Conservation (phyloP, 768 basidiomycete genomes). For the Tulasnella sp. region DNA sequence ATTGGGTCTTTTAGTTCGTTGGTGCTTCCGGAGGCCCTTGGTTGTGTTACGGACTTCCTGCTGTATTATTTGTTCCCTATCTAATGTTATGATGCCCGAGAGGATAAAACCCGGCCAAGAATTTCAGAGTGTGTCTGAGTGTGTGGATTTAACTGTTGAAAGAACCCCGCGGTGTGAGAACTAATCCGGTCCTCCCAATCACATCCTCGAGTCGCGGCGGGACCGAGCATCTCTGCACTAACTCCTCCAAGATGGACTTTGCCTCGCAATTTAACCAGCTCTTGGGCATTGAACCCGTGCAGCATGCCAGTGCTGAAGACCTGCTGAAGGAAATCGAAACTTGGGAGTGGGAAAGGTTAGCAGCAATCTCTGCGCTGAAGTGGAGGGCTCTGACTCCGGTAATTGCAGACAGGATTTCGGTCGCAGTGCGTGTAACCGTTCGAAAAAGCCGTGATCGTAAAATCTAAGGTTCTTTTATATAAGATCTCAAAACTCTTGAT, state of each 20-base stretch:
- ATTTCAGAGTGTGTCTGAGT: not conserved
- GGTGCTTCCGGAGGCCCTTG: not conserved
- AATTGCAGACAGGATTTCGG: not conserved
- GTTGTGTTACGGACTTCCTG: not conserved
- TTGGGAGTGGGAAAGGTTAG: not conserved
- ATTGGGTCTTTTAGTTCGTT: not conserved
- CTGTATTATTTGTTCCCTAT: not conserved
- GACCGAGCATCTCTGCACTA: not conserved
- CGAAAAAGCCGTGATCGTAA: not conserved
- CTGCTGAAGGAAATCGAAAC: not conserved
- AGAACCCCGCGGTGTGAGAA: conserved; percentile 7
- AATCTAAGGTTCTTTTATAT: not conserved
- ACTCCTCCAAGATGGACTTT: not conserved
- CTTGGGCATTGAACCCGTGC: not conserved
- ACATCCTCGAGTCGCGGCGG: no score
- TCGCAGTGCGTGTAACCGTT: not conserved
- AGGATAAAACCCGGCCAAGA: not conserved
- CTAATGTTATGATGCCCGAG: conserved; percentile 6
- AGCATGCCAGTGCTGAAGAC: not conserved
- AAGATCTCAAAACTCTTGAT: not conserved
- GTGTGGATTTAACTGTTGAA: not conserved
- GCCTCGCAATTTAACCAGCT: not conserved
- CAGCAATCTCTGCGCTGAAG: not conserved
- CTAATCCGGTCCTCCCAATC: not conserved
- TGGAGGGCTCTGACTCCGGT: not conserved